Base-by-base conservation (phyloP, 352 stramenopile genomes). In the Thraustochytrium sp. region DNA sequence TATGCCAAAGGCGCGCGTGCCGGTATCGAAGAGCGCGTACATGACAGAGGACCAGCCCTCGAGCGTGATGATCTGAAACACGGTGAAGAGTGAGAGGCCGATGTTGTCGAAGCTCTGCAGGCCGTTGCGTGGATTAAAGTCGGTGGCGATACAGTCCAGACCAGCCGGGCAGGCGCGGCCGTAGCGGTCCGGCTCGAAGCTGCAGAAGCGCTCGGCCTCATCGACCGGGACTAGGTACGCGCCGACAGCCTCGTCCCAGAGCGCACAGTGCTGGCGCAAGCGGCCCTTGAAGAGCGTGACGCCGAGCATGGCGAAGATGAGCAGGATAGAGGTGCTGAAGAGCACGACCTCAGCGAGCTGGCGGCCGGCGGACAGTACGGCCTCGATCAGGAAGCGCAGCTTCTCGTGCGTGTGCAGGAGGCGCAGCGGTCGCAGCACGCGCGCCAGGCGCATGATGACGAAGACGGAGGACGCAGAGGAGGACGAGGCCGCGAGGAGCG, bases 41-140 rank as follows among this genome's bases (percentile, higher is more conserved):
- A 95, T 96, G 68, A 94, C 91, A 9, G 59, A 26, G 0, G 90
- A 93, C 92, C 92, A 96, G 1, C 92, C 92, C 86, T 95, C 92
- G 55, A 92, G 82, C 0, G 92, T 96, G 64, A 96, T 92, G 0
- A 89, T 88, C 82, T 95, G 91, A 64, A 96, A 93, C 62, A 96
- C 94, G 8, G 90, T 94, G 62, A 96, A 89, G 42, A 95, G 92
- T 0, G 91, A 89, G 3, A 65, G 85, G 0, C 87, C 89, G 37
- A 95, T 90, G 76, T 94, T 91, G 86, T 96, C 92, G 84, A 96
- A 96, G 16, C 85, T 93, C 31, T 56, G 40, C 31, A 75, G 34
- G 9, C 63, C 63, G n/a, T 26, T 23, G 40, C 18, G n/a, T 23
- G 63, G 63, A 3, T 75, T 75, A 2, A 75, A 75, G 37, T 40